phyloP scores from a whole-genome alignment of 306 rosid species.

The Cucurbita maxima region DNA sequence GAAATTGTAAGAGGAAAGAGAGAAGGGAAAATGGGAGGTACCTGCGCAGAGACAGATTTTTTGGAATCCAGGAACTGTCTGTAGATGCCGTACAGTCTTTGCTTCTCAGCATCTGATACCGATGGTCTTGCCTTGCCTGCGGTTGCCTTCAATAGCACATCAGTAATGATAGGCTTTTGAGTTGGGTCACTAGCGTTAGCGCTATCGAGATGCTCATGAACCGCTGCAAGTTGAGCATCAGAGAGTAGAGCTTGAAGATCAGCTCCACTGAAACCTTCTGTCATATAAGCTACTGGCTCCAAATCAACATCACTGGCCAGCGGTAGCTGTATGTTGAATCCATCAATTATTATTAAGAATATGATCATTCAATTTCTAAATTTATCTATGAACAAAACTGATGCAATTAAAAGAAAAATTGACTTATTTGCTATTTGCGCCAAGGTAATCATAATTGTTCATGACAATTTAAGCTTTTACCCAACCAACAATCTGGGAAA shows the following conservation, averaged over 20 bases:
- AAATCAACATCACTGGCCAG: slow-evolving; percentile 58
- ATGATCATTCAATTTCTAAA: neutral
- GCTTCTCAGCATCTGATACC: slow-evolving; percentile 73
- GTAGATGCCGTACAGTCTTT: slow-evolving; percentile 55
- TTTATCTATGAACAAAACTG: neutral
- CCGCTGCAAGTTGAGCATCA: slow-evolving; percentile 95
- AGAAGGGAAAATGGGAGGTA: slow-evolving; percentile 8
- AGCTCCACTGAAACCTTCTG: slow-evolving; percentile 94
- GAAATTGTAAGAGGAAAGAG: neutral
- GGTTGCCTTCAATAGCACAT: slow-evolving; percentile 44
- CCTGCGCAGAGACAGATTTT: slow-evolving; percentile 75
- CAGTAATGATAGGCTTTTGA: slow-evolving; percentile 52
- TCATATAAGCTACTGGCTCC: slow-evolving; percentile 51
- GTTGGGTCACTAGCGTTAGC: slow-evolving; percentile 16
- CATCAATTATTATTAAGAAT: neutral
- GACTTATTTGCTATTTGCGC: neutral
- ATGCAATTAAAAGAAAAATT: neutral
- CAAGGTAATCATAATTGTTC: neutral
- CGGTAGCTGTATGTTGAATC: slow-evolving; percentile 39
- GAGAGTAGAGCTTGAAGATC: slow-evolving; percentile 95
- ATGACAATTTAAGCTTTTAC: neutral
- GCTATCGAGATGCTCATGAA: slow-evolving; percentile 59
- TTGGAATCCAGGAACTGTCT: slow-evolving; percentile 67
- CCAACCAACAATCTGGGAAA: neutral
- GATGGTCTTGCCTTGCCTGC: slow-evolving; percentile 72